Base-by-base conservation (phyloP, 352 stramenopile genomes). In the Globisporangium middletonii region DNA sequence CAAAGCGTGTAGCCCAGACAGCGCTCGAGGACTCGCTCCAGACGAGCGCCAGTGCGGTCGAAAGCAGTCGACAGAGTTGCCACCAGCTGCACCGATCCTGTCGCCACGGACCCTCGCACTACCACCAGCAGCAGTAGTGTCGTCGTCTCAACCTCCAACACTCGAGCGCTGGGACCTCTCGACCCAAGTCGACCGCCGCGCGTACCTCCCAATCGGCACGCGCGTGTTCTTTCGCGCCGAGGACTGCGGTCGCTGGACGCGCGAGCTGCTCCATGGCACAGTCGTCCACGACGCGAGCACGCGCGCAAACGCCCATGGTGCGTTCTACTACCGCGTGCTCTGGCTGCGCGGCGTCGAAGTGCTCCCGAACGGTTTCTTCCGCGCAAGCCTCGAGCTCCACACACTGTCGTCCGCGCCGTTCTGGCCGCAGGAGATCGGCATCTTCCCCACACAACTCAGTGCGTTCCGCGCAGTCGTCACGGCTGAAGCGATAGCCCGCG, bases 301-400 rank as follows among this genome's bases (percentile, higher is more conserved):
- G 9, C 66, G 63, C 9, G 37, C 49, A 26, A 60, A 62, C 26
- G 46, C 38, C 18, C 18, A 46, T 4, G 48, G 57, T 27, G 51
- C 26, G 28, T 66, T 69, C 13, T 90, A 75, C 50, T 77, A 85
- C 43, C 82, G 79, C 9, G 64, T 92, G 41, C 56, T 90, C 16
- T 92, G 78, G 79, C 57, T 92, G 3, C 69, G 82, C 52, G 82
- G 79, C 4, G 73, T 92, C 12, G 65, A 86, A 50, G 56, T 75
- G 27, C 60, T 92, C n/a, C 63, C 74, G 2, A 89, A 90, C 51
- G 73, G 77, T 15, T 83, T 81, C 46, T 90, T 75, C 56, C 74
- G 76, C 19, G 79, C 82, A 15, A 67, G 55, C 9, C 55, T 92
- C 11, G 50, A 71, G 42, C 66, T 90, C 6, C 62, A 71, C 33